These are phyloP conservation scores for Micromonas pusilla DNA, from an alignment of 139 green algal species.

Conservation along the genomic window DNA sequence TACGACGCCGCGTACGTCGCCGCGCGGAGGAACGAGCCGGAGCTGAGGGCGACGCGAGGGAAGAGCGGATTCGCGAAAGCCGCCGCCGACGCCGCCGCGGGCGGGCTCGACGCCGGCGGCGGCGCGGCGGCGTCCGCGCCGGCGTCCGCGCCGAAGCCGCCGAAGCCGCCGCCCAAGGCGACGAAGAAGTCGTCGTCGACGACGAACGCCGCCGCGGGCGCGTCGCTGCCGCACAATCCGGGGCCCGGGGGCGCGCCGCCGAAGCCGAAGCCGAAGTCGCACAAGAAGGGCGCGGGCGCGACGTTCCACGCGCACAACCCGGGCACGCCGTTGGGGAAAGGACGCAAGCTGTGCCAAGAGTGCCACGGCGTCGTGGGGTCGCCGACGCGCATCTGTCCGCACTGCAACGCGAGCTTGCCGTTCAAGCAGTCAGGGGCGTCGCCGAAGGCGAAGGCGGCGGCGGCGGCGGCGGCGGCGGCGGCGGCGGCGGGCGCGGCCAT, in stretches of 20 bases:
- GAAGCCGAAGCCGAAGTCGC: not conserved
- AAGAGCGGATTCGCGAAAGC: not conserved
- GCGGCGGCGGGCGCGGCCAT: too few species aligned
- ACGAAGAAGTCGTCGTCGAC: not conserved
- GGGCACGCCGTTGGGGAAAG: conserved; percentile 22
- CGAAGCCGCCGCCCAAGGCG: not conserved
- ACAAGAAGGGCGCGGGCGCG: not conserved
- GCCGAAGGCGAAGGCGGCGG: not conserved
- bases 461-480: not conserved
- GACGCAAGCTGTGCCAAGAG: conserved; percentile 26
- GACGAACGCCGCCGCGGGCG: too few species aligned
- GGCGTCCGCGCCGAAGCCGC: not conserved
- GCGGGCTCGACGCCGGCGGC: too few species aligned
- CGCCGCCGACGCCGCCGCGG: not conserved
- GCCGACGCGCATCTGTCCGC: conserved; percentile 31
- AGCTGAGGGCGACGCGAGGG: not conserved
- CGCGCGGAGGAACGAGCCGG: not conserved
- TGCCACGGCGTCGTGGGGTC: conserved; percentile 26
- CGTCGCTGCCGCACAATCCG: too few species aligned
- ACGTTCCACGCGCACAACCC: not conserved
- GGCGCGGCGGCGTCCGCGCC: not conserved
- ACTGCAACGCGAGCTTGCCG: conserved; percentile 26
- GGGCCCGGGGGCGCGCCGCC: too few species aligned
- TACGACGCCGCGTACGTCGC: not conserved
- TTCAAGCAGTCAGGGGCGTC: conserved; percentile 7